Evolutionary conservation across 106 monocot species (phyloP), one percentile per base, ranked within the genome.

Genomic region (Allium cepa): DNA sequence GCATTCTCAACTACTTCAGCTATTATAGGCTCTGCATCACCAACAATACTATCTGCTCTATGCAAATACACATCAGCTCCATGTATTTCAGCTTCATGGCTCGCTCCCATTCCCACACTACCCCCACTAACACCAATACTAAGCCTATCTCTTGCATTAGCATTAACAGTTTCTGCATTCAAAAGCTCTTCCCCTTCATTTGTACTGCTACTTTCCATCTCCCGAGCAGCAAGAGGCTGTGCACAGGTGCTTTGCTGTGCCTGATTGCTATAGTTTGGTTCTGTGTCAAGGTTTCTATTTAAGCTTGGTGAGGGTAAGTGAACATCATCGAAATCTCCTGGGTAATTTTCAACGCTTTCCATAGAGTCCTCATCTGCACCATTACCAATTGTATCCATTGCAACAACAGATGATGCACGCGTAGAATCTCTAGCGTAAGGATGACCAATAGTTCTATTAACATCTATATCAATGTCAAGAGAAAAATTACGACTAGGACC

Each of bases 81-180:
- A 82, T 90, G 97, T 56, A 99, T 87, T 82, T 99, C 97, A 74
- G 92, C 97, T 74, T 99, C 97, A 79, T 99, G 97, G 68, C 97
- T 99, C 5, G 84, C 89, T 66, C 92, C 97, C 97, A 99, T 92
- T 59, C 97, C 88, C 57, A 99, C 90, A 62, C 97, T 99, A 10
- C 97, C 89, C 48, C 87, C 97, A 77, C 97, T 99, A n/a, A 99
- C 72, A 15, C 97, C 97, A 51, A 99, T 71, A 76, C 97, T 99
- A 51, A 92, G 72, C 45, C 83, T 78, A 68, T 92, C 92, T 71
- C 84, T 86, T 26, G 76, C 91, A 80, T 76, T 76, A 59, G 80
- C 84, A 61, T 83, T 84, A 49, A 68, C 80, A 56, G 89, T 99
- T 75, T 87, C 92, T 45, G 82, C 84, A 84, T 99, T 90, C 26